These are phyloP conservation scores for Trifolium dubium DNA, from an alignment of 306 rosid genomes.

Conservation along the genomic window DNA sequence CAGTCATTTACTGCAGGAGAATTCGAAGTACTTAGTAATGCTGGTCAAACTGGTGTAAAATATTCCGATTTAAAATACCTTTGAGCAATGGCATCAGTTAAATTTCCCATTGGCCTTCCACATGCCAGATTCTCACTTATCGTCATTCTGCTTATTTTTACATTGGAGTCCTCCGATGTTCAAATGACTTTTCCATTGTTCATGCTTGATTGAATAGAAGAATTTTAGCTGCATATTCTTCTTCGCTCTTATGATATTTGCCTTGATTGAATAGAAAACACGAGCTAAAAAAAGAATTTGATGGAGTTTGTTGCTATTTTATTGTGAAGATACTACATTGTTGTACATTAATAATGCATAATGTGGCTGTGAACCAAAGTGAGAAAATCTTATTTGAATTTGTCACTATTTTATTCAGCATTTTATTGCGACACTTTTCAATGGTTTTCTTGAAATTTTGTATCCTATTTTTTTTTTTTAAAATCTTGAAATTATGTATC, in stretches of 20 bases:
- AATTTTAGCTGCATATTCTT: conserved; percentile 14
- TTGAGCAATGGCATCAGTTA: neutral
- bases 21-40: conserved; percentile 55
- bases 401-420: neutral
- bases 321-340: neutral
- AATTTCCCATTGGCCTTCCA: conserved; percentile 6
- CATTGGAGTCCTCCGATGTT: conserved; percentile 16
- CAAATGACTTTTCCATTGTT: conserved; percentile 4
- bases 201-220: conserved; percentile 22
- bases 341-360: neutral
- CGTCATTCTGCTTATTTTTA: neutral
- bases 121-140: conserved; percentile 1
- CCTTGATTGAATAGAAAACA: conserved; percentile 19
- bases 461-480: neutral
- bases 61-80: conserved; percentile 18
- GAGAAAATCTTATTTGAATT: neutral
- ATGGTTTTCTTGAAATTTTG: neutral
- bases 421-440: neutral
- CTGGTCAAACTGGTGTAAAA: conserved; percentile 53
- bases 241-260: conserved; percentile 7
- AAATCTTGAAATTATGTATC: neutral
- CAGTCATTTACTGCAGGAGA: conserved; percentile 57
- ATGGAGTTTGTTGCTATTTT: neutral
- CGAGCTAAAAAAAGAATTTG: conserved; percentile 3
- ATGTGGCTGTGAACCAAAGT: neutral